These are phyloP conservation scores for Hypoxylon sp. DNA, from an alignment of 2,329 filamentous ascomycete genomes.

Conservation along the genomic window DNA sequence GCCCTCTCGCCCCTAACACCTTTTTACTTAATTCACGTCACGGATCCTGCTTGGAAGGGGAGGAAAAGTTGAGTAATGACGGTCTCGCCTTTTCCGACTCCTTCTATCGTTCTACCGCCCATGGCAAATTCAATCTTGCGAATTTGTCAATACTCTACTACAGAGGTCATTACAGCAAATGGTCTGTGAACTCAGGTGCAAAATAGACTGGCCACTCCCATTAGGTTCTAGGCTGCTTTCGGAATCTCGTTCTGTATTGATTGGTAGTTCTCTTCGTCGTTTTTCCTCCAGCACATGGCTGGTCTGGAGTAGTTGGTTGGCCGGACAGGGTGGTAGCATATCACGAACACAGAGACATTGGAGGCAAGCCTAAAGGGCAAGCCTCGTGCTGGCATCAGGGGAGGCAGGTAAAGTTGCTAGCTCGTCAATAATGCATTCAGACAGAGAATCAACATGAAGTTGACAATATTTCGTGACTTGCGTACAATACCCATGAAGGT, in stretches of 20 bases:
- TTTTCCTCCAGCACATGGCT: conserved; percentile 48
- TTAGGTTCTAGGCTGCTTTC: conserved; percentile 54
- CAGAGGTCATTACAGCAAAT: conserved; percentile 49
- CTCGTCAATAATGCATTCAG: conserved; percentile 46
- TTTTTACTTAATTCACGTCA: conserved; percentile 38
- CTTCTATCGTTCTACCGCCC: conserved; percentile 36
- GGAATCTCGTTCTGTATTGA: conserved; percentile 55
- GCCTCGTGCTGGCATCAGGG: conserved; percentile 42
- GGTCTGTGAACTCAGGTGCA: conserved; percentile 47
- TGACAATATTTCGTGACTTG: conserved; percentile 40
- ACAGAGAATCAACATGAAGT: conserved; percentile 49
- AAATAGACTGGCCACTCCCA: conserved; percentile 56
- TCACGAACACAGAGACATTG: conserved; percentile 47
- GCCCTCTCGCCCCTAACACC: conserved; percentile 26
- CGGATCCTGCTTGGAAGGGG: conserved; percentile 31
- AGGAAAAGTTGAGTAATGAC: conserved; percentile 30
- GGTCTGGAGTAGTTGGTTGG: conserved; percentile 47
- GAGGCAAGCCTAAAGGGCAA: conserved; percentile 42
- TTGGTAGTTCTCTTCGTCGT: conserved; percentile 55
- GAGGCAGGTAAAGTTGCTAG: conserved; percentile 45
- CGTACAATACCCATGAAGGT: conserved; percentile 48
- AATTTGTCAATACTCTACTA: conserved; percentile 53
- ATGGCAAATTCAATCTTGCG: conserved; percentile 41
- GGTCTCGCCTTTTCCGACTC: conserved; percentile 32
- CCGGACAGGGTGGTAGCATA: conserved; percentile 44